phyloP scores from a whole-genome alignment of 495 filamentous ascomycete genomes.

The Penicillium salamii region DNA sequence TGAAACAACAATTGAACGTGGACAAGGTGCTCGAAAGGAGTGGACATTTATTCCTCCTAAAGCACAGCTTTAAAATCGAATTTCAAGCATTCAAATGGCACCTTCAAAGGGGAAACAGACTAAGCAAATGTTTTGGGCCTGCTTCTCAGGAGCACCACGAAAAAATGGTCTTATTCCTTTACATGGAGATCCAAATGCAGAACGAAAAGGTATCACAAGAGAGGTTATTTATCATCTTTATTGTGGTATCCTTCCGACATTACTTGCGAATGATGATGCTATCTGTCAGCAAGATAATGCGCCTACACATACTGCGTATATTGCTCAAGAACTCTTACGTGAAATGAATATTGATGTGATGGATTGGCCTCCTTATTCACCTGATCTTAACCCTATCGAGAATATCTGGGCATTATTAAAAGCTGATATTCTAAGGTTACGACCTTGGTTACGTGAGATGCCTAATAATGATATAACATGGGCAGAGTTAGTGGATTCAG shows the following conservation, averaged over 20 bases:
- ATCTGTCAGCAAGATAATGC: slow-evolving; percentile 27
- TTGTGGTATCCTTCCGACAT: slow-evolving; percentile 3
- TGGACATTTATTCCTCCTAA: slow-evolving; percentile 3
- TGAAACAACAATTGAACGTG: slow-evolving; percentile 9
- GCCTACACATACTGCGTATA: slow-evolving; percentile 11
- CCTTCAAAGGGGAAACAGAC: neutral
- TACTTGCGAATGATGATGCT: slow-evolving; percentile 3
- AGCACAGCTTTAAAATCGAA: no score
- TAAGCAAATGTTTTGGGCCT: slow-evolving; percentile 3
- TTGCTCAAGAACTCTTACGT: slow-evolving; percentile 11
- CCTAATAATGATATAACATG: slow-evolving; percentile 8
- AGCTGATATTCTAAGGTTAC: slow-evolving; percentile 1
- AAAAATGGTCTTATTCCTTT: slow-evolving; percentile 7
- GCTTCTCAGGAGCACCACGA: neutral
- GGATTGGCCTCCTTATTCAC: slow-evolving; percentile 24
- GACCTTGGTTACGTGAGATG: slow-evolving; percentile 6
- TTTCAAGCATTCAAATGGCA: no score
- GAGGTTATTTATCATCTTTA: neutral
- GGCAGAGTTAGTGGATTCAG: slow-evolving; percentile 1
- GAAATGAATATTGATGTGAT: slow-evolving; percentile 17
- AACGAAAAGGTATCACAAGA: neutral
- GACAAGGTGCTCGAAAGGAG: neutral
- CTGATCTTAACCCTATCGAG: slow-evolving; percentile 32
- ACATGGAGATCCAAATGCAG: neutral
- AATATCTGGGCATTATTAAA: slow-evolving; percentile 25